Evolutionary conservation across 2,329 filamentous ascomycete genomes (phyloP).

Genomic region (Aspergillus candidus): DNA sequence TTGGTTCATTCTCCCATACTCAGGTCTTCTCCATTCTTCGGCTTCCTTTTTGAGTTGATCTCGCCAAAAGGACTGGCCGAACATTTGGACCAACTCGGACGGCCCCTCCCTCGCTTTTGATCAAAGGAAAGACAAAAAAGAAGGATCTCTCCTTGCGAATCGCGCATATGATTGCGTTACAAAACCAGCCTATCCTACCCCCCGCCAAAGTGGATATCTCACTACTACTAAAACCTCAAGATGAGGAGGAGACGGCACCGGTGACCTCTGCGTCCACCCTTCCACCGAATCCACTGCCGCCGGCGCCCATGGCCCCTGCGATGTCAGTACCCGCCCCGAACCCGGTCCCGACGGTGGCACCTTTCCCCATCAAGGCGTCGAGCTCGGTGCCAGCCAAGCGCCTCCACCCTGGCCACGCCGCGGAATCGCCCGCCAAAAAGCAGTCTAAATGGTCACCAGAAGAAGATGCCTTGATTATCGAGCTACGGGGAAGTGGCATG

Average conservation of each 20-base stretch:
- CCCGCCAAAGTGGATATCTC: constrained; percentile 89
- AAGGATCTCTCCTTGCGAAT: constrained; percentile 16
- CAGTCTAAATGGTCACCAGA: constrained; percentile 96
- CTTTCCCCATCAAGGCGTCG: constrained; percentile 26
- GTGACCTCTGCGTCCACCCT: constrained; percentile 28
- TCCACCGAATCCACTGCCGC: constrained; percentile 22
- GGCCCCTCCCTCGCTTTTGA: not conserved
- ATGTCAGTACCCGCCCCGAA: constrained; percentile 20
- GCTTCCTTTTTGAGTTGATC: no score
- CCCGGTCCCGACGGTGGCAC: constrained; percentile 22
- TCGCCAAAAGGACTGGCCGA: no score
- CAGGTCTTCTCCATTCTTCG: no score
- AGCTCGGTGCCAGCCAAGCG: constrained; percentile 33
- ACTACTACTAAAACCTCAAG: constrained; percentile 66
- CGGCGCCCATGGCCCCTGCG: constrained; percentile 25
- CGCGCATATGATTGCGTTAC: constrained; percentile 41
- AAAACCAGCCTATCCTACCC: constrained; percentile 34
- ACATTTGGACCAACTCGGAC: no score
- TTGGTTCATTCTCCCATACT: no score
- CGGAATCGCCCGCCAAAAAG: constrained; percentile 72
- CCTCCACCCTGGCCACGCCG: constrained; percentile 43
- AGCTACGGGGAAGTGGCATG: constrained; percentile 83
- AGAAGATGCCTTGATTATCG: constrained; percentile 89
- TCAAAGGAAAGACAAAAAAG: constrained; percentile 2
- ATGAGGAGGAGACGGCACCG: constrained; percentile 31